Evolutionary conservation across 2,329 filamentous ascomycete species (phyloP).

Genomic region (Dryadomyces quercus-mongolicae): DNA sequence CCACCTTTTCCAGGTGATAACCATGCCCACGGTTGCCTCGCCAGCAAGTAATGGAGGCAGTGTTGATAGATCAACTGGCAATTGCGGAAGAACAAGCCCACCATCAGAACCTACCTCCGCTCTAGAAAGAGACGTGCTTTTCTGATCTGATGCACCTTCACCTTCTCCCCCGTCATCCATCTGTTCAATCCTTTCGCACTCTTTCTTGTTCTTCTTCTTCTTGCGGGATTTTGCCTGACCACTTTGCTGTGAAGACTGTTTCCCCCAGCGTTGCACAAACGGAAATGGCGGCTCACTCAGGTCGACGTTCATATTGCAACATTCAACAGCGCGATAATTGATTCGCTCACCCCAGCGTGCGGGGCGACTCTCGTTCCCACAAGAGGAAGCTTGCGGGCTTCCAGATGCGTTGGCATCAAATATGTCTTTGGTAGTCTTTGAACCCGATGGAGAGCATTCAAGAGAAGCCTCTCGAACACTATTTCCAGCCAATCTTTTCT

Average conservation of each 20-base stretch:
- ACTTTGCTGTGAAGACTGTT: neutral
- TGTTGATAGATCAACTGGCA: constrained; percentile 43
- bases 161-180: constrained; percentile 35
- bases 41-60: constrained; percentile 37
- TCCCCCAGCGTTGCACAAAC: constrained; percentile 79
- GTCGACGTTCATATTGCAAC: constrained; percentile 54
- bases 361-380: too few species aligned
- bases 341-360: constrained; percentile 59
- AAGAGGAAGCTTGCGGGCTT: too few species aligned
- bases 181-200: neutral
- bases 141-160: constrained; percentile 31
- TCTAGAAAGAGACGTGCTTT: neutral
- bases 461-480: neutral
- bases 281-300: constrained; percentile 76
- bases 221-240: neutral
- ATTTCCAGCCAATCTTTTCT: constrained; percentile 51
- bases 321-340: constrained; percentile 70
- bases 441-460: neutral
- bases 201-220: neutral
- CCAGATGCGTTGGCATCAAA: too few species aligned
- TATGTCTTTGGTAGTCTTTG: neutral
- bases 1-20: constrained; percentile 58
- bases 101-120: neutral
- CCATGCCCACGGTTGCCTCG: constrained; percentile 43
- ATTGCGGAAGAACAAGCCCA: constrained; percentile 24